phyloP scores from a whole-genome alignment of 2,329 filamentous ascomycete species.

The Tolypocladium cylindrosporum region DNA sequence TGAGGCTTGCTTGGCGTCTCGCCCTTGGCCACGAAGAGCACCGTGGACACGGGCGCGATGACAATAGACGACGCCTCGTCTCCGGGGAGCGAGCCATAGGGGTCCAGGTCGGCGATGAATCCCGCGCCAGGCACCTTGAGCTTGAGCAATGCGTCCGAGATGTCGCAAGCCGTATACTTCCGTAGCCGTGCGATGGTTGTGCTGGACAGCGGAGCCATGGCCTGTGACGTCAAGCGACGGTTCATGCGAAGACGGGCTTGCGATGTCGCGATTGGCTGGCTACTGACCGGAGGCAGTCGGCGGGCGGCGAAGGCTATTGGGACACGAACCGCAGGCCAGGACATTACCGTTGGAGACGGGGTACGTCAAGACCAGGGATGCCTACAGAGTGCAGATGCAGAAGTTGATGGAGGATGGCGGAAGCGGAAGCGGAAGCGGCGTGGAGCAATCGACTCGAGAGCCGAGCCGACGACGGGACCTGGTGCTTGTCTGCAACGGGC shows the following conservation, averaged over 20 bases:
- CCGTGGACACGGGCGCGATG: constrained; percentile 48
- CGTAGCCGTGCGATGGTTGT: constrained; percentile 17
- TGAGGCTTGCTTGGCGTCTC: constrained; percentile 18
- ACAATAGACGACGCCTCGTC: constrained; percentile 16
- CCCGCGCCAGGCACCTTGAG: constrained; percentile 57
- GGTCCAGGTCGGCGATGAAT: constrained; percentile 48
- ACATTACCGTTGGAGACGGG: background rate
- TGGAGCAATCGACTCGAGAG: background rate
- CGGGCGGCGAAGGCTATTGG: background rate
- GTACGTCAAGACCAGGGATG: background rate
- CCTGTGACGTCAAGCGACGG: background rate
- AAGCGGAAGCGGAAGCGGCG: background rate
- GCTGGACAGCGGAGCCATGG: constrained; percentile 4
- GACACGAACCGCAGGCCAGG: background rate
- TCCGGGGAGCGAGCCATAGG: constrained; percentile 18
- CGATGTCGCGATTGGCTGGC: background rate
- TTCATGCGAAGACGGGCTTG: too few relatives aligned
- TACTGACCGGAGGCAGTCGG: background rate
- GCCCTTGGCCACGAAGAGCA: constrained; percentile 53
- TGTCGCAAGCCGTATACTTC: constrained; percentile 41
- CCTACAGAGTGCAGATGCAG: background rate
- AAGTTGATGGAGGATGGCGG: background rate
- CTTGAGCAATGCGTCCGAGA: constrained; percentile 65
- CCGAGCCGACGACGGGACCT: background rate
- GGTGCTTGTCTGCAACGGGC: background rate